These are phyloP conservation scores for Chaetomium tenue DNA, from an alignment of 495 filamentous ascomycete genomes.

Conservation along the genomic window DNA sequence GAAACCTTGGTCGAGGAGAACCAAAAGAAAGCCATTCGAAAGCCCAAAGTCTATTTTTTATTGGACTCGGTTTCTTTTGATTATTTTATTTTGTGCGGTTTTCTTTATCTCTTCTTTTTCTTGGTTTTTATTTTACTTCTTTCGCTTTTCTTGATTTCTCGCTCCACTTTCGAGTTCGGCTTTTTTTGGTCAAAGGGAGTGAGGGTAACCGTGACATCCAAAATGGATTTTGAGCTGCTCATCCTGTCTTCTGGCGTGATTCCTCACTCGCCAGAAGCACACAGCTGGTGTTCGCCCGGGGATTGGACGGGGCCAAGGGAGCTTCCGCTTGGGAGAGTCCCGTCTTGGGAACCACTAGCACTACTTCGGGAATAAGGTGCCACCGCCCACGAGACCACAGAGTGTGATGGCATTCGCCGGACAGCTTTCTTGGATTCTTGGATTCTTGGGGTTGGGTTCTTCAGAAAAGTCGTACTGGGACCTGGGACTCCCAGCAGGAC, in stretches of 20 bases:
- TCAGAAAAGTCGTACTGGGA: background rate
- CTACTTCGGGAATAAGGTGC: slow-evolving; percentile 1
- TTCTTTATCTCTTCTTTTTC: too few relatives aligned
- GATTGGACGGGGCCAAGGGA: background rate
- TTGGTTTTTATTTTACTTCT: too few relatives aligned
- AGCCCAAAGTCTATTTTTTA: too few relatives aligned
- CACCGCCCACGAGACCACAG: slow-evolving; percentile 10
- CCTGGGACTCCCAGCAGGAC: background rate
- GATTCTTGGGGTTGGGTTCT: too few relatives aligned
- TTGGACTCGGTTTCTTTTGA: too few relatives aligned
- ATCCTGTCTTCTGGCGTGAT: slow-evolving; percentile 10
- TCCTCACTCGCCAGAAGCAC: background rate
- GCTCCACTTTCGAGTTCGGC: too few relatives aligned
- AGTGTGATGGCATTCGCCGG: slow-evolving; percentile 4
- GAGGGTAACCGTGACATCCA: slow-evolving; percentile 7
- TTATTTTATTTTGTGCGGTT: too few relatives aligned
- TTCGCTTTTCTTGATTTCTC: too few relatives aligned
- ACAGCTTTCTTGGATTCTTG: background rate
- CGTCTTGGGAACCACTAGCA: background rate
- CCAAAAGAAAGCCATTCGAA: too few relatives aligned
- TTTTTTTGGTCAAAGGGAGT: too few relatives aligned
- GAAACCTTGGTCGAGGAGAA: too few relatives aligned
- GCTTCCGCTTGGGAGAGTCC: background rate
- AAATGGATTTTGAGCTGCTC: slow-evolving; percentile 4
- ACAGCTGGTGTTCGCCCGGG: slow-evolving; percentile 1